Conservation (phyloP, 805 yeast species). For the Metschnikowia colocasiae region DNA sequence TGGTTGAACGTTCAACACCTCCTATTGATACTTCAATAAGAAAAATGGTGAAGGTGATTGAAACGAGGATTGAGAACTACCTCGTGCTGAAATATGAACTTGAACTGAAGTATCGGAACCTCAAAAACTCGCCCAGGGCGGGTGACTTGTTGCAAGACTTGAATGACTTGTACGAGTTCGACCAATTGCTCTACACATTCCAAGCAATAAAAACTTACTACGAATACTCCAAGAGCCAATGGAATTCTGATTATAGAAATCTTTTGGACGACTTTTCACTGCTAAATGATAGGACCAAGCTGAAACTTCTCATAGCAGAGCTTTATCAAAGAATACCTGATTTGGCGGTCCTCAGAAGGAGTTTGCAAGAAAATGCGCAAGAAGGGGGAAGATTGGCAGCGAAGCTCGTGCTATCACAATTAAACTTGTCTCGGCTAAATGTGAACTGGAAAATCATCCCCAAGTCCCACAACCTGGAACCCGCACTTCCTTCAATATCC, state of each 20-base stretch:
- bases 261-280: constrained; percentile 18
- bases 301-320: constrained; percentile 22
- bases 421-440: background rate
- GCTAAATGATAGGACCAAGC: constrained; percentile 20
- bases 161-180: constrained; percentile 23
- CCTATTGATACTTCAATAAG: background rate
- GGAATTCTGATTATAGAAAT: constrained; percentile 15
- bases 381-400: constrained; percentile 30
- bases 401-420: constrained; percentile 13
- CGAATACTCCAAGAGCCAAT: constrained; percentile 19
- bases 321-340: constrained; percentile 20
- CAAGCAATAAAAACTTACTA: constrained; percentile 24
- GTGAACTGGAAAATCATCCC: background rate
- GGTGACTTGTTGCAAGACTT: constrained; percentile 8
- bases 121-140: background rate
- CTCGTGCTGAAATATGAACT: constrained; percentile 9
- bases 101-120: constrained; percentile 8
- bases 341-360: constrained; percentile 28
- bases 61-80: constrained; percentile 12
- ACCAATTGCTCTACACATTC: constrained; percentile 26
- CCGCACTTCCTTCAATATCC: background rate
- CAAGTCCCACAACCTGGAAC: background rate
- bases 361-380: constrained; percentile 27
- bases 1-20: background rate
- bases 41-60: constrained; percentile 5